Base-by-base conservation (phyloP, 768 basidiomycete genomes). In the button mushroom (Agaricus bisporus) region DNA sequence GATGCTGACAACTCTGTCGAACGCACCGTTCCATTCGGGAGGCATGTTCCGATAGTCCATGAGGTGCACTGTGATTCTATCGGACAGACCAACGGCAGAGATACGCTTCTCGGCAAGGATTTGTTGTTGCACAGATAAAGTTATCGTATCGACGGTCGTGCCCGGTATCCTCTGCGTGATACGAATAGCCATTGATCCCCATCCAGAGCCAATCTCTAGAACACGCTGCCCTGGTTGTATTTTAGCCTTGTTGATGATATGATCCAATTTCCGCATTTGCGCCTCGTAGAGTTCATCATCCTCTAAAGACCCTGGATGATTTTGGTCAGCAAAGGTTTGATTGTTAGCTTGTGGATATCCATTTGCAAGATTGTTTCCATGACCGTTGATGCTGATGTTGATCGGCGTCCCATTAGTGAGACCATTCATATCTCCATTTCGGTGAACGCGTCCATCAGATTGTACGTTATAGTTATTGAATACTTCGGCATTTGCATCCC, bases 131-230 rank as follows among this genome's bases (percentile, higher is more conserved):
- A 75, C 70, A 0, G 85, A 86, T 14, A 91, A 75, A 9, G 88
- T 91, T 54, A 91, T 70, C 9, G 86, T 86, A 61, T 89, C 85
- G 44, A 89, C 74, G 0, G 70, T 76, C 43, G 82, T 84, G 35
- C 72, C 74, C 1, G 81, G 77, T 51, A 80, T 68, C 9, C 73
- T 75, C 35, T 70, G 68, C 0, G 82, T 81, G 43, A 86, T 77
- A 51, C 77, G 70, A 46, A 88, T 83, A 3, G 88, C 80, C 58
- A 90, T 72, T 6, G 83, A 80, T 4, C 86, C 87, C 86, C 86
- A 91, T 4, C 87, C 87, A 5, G 81, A 83, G n/a, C 86, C 88
- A 44, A 88, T 87, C 64, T 88, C 86, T 14, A 88, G 73, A 15
- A 68, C 47, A 12, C 59, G 61, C 0, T 87, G 75, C 0, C 79